Base-by-base conservation (phyloP, 257 asterid species). In the Solanum verrucosum region DNA sequence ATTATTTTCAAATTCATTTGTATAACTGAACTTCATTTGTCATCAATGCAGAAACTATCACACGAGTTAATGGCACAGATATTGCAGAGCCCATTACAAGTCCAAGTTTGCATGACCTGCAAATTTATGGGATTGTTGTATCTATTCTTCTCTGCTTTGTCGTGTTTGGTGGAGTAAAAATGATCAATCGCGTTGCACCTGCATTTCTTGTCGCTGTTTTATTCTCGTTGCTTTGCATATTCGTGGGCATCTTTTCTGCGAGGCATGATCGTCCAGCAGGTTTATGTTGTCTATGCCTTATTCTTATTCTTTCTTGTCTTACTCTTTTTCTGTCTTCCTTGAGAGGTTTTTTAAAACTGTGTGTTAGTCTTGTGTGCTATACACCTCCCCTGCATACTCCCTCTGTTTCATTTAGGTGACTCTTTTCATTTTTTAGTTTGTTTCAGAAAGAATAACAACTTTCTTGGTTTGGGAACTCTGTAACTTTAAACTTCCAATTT, bases 131-230 rank as follows among this genome's bases (percentile, higher is more conserved):
- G 91, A 89, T 97, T 84, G 93, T 97, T 59, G 98, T 97, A 91
- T 96, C 99, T 60, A 96, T 97, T 92, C 81, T 96, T 91, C 93
- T 97, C 52, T 97, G 99, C 91, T 96, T 97, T 93, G 95, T 97
- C 37, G 99, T 97, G 86, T 97, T 97, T 90, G 99, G 99, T 87
- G 99, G 99, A 83, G 99, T 97, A 86, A 97, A 96, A 93, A 95
- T 96, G 89, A 97, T 97, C 92, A 97, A 97, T 93, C 92, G 99
- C 56, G 99, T 97, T 84, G 99, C 99, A 78, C 99, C 99, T 31
- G 99, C 99, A 44, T 97, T 97, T 92, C 98, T 97, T 86, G 84
- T 96, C 75, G 98, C 99, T 34, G 99, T 97, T 84, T 71, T 97
- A 86, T 91, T 97, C 92, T 97, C 99, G 10, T 87, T 97, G 88